phyloP scores from a whole-genome alignment of 1,284 basidiomycete genomes.

The Phellinidium pouzarii region DNA sequence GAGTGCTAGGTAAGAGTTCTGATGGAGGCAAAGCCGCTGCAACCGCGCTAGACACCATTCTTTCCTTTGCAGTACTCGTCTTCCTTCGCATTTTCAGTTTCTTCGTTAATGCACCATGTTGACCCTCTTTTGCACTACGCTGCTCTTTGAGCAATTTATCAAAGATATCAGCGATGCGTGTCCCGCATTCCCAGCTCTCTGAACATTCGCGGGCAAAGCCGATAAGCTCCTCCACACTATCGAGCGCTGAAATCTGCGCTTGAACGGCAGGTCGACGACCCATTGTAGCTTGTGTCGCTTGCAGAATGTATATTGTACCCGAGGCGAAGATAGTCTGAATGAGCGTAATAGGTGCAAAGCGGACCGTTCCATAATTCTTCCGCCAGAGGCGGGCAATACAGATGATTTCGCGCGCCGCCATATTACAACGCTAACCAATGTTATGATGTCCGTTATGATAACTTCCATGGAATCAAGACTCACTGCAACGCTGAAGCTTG shows the following conservation, averaged over 20 bases:
- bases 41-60: background rate
- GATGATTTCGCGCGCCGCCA: constrained; percentile 60
- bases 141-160: constrained; percentile 24
- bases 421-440: constrained; percentile 46
- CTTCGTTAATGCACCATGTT: background rate
- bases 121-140: constrained; percentile 1
- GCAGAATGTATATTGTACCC: constrained; percentile 56
- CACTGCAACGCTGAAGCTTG: constrained; percentile 49
- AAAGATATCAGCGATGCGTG: constrained; percentile 27
- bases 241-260: constrained; percentile 14
- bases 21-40: background rate
- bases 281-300: constrained; percentile 24
- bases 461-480: background rate
- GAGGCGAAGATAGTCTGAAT: constrained; percentile 61
- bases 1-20: background rate
- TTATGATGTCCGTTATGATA: constrained; percentile 5
- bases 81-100: constrained; percentile 1
- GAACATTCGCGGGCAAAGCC: constrained; percentile 23
- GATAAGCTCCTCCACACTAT: constrained; percentile 21
- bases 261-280: constrained; percentile 11
- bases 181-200: constrained; percentile 22
- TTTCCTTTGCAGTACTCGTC: background rate
- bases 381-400: constrained; percentile 51
- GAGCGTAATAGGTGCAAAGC: constrained; percentile 56
- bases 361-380: constrained; percentile 44